Percentiles rank a stretch among this genome's conserved stretches.
Evolutionary conservation across 805 yeast species (phyloP).

Genomic region (Groenewaldozyma tartarivorans): DNA sequence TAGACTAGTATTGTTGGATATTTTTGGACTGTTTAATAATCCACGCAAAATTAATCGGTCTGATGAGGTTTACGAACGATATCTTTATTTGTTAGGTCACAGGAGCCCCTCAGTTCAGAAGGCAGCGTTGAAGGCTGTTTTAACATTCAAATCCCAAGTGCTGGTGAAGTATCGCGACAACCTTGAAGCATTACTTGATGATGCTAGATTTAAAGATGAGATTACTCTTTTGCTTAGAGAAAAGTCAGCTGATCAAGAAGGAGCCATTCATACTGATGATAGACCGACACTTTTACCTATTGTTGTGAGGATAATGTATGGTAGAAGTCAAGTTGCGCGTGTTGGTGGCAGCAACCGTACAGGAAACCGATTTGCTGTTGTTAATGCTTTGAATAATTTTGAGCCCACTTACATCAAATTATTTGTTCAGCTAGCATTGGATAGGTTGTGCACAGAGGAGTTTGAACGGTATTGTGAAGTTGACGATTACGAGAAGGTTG

Average conservation of each 20-base stretch:
- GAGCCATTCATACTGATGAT: conserved; percentile 52
- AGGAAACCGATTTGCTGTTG: conserved; percentile 45
- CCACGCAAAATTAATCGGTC: conserved; percentile 46
- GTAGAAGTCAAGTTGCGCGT: conserved; percentile 66
- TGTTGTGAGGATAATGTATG: conserved; percentile 70
- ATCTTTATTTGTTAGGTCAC: conserved; percentile 51
- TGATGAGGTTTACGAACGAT: conserved; percentile 42
- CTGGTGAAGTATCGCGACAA: conserved; percentile 65
- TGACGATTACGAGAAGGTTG: conserved; percentile 25
- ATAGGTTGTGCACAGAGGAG: no score
- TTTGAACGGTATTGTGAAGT: no score
- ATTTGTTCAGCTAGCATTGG: conserved; percentile 56
- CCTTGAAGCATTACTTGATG: conserved; percentile 67
- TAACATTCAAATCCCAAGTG: conserved; percentile 51
- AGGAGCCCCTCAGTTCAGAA: conserved; percentile 56
- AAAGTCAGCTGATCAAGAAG: conserved; percentile 34
- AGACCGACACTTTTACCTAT: conserved; percentile 54
- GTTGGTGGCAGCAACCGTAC: conserved; percentile 63
- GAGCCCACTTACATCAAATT: conserved; percentile 37
- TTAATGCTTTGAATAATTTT: conserved; percentile 27
- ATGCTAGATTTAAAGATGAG: conserved; percentile 78
- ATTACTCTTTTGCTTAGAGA: conserved; percentile 51
- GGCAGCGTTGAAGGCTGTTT: conserved; percentile 57
- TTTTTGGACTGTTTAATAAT: conserved; percentile 57
- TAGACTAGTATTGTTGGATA: conserved; percentile 37